phyloP scores from a whole-genome alignment of 768 basidiomycete genomes.

The Auriscalpium vulgare region DNA sequence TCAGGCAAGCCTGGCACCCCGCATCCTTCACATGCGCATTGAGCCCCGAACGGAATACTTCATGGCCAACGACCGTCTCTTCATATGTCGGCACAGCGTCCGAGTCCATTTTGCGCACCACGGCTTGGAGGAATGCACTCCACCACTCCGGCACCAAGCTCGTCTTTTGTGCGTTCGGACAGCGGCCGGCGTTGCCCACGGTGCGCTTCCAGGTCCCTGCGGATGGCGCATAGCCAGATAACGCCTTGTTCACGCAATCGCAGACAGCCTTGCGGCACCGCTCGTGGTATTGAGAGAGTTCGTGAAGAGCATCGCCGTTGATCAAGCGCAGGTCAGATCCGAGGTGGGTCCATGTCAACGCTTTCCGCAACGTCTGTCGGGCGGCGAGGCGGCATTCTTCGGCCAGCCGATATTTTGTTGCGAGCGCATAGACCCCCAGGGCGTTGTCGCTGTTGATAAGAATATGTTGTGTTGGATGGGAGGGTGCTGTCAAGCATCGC shows the following conservation, averaged over 20 bases:
- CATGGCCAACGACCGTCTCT: not conserved
- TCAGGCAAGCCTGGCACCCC: not conserved
- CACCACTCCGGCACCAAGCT: not conserved
- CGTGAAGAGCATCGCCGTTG: not conserved
- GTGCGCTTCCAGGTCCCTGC: not conserved
- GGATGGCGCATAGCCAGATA: not conserved
- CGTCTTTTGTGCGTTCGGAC: not conserved
- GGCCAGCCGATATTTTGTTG: not conserved
- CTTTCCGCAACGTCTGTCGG: not conserved
- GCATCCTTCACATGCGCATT: not conserved
- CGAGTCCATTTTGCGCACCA: not conserved
- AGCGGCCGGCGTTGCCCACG: not conserved
- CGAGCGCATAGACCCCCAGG: not conserved
- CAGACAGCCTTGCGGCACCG: not conserved
- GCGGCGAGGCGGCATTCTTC: not conserved
- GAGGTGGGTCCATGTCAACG: not conserved
- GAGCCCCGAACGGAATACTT: not conserved
- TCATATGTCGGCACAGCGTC: not conserved
- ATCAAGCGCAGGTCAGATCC: not conserved
- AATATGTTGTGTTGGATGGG: not conserved
- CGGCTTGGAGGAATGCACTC: not conserved
- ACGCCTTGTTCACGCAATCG: not conserved
- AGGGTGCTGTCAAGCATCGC: not conserved
- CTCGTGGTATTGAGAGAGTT: not conserved
- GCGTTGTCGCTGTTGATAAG: not conserved